Evolutionary conservation across 768 basidiomycete species (phyloP), one percentile per base, ranked within the genome.

Genomic region (Sporobolomyces pararoseus): DNA sequence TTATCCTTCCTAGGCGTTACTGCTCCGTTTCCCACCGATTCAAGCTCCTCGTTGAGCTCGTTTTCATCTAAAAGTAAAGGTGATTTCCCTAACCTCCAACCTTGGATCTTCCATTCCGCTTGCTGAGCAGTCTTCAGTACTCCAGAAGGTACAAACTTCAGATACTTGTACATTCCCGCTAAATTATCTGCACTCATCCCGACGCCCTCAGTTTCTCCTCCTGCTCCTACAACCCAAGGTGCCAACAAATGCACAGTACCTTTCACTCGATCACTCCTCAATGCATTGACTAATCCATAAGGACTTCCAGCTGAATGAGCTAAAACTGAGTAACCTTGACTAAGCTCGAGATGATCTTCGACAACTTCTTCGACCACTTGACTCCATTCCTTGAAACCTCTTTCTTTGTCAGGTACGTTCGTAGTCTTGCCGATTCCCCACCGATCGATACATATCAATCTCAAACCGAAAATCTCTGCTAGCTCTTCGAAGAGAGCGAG

Each of bases 271-370:
- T 3, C 86, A 21, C 51, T 35, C 10, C 42, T 62, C 77, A 89
- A 87, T 31, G 91, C 90, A 63, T 90, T 89, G 0, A 92, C 92
- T 55, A 96, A 81, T 0, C 94, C 93, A 79, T 95, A 97, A 1
- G 95, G 94, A 19, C 91, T 88, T 25, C 95, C 95, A 13, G 95
- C 95, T n/a, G 91, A 93, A 81, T 98, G 95, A 7, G 93, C 95
- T 84, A 97, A 86, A 44, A 99, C 83, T 76, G 90, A 89, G 78
- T 89, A 95, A 77, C 87, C 83, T 31, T 84, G n/a, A n/a, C n/a
- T 83, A 52, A 98, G 87, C 27, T 84, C 84, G 57, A 96, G 81
- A 65, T 86, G 81, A 75, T 95, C 91, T 23, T 49, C 42, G 44
- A 93, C 85, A 9, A 97, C 88, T 80, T 94, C 91, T 75, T 91